Conservation (phyloP, 106 monocot species). For the Apostasia shenzhenica region DNA sequence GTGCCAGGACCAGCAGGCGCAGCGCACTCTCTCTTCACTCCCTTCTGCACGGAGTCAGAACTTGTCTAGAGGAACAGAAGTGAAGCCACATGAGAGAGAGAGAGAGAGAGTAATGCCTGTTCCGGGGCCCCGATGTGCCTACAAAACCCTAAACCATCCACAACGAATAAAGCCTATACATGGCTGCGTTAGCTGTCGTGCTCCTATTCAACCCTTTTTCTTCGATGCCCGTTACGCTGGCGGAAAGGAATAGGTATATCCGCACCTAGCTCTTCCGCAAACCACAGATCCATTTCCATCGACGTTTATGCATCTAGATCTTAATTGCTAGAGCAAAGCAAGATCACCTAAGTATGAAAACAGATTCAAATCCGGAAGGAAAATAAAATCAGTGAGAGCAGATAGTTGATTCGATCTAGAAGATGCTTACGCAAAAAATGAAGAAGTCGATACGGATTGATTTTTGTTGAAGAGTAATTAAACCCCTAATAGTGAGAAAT, state of each 20-base stretch:
- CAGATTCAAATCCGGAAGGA: too few relatives aligned
- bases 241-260: background rate
- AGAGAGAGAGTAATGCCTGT: background rate
- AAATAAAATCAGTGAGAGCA: too few relatives aligned
- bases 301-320: too few relatives aligned
- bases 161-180: background rate
- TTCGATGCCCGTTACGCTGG: background rate
- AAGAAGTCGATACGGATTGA: background rate
- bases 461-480: background rate
- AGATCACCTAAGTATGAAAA: too few relatives aligned
- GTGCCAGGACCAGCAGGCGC: conserved; percentile 1
- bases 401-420: background rate
- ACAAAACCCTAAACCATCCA: background rate
- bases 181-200: too few relatives aligned
- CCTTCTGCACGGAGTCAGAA: background rate
- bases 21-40: background rate
- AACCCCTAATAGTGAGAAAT: too few relatives aligned
- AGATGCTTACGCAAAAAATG: too few relatives aligned
- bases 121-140: too few relatives aligned
- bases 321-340: too few relatives aligned
- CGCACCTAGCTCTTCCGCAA: background rate
- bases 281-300: too few relatives aligned
- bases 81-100: background rate
- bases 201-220: background rate
- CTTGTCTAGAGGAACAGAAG: background rate